Base-by-base conservation (phyloP, 192 early-diverging fungal genomes). In the Obelidium mucronatum region DNA sequence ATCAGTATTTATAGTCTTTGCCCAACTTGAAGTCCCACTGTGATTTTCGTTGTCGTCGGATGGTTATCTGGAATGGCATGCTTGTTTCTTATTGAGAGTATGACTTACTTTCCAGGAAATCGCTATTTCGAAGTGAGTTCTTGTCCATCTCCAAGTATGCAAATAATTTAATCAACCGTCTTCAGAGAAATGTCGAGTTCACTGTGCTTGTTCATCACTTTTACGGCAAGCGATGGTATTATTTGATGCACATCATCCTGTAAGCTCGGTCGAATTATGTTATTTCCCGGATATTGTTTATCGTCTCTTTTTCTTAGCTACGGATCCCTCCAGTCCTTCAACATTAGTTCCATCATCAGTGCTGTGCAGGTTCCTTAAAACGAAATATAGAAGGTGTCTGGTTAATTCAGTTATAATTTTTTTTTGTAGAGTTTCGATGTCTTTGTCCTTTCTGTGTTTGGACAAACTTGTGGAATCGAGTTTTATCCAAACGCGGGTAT, bases 341-440 rank as follows among this genome's bases (percentile, higher is more conserved):
- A 85, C 74, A 85, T 93, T 53, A 88, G 90, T 6, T 91, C 89
- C 33, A 91, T 93, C 51, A 89, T 92, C 30, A 73, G 88, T 36
- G 89, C 91, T 28, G 81, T 89, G 8, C 92, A 93, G 80, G 88
- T 88, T 73, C n/a, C n/a, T n/a, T n/a, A n/a, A n/a, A n/a, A n/a
- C n/a, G n/a, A n/a, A n/a, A n/a, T n/a, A n/a, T n/a, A n/a, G n/a
- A n/a, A n/a, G n/a, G n/a, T n/a, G n/a, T n/a, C n/a, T n/a, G n/a
- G n/a, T n/a, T n/a, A n/a, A n/a, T n/a, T n/a, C n/a, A n/a, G n/a
- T n/a, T n/a, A n/a, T n/a, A n/a, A n/a, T n/a, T n/a, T n/a, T n/a
- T n/a, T n/a, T n/a, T n/a, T n/a, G 11, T 33, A 89, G 86, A 84
- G 82, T 30, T 91, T 92, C 69, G 92, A 93, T 78, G 80, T 82